Conservation (phyloP, 140 eudicot genomes). For the Cichorium intybus region DNA sequence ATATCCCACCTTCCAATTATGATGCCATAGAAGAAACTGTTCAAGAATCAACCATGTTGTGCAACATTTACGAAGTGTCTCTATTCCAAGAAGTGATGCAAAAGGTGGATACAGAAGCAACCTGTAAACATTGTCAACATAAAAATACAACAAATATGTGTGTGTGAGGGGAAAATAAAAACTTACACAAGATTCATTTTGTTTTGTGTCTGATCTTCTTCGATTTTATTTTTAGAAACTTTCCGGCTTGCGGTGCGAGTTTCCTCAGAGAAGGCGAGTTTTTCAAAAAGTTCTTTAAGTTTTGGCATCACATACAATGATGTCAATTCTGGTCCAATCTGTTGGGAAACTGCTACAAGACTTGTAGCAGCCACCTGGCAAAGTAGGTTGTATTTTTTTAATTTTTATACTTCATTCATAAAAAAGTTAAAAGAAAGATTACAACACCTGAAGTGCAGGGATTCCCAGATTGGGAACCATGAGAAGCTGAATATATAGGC, state of each 20-base stretch:
- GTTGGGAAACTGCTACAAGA: conserved; percentile 79
- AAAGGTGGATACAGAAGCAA: conserved; percentile 83
- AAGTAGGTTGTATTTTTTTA: no score
- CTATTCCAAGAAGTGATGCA: conserved; percentile 97
- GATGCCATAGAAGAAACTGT: conserved; percentile 72
- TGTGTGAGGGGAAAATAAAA: not conserved
- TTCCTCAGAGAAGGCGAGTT: conserved; percentile 89
- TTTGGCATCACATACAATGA: conserved; percentile 78
- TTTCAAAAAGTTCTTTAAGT: conserved; percentile 81
- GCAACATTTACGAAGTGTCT: conserved; percentile 89
- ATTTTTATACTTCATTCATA: not conserved
- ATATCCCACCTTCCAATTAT: conserved; percentile 79
- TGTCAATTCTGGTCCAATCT: conserved; percentile 91
- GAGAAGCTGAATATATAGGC: conserved; percentile 70
- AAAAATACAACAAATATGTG: not conserved
- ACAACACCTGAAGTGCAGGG: conserved; percentile 72
- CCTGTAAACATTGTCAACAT: conserved; percentile 47
- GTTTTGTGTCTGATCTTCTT: conserved; percentile 42
- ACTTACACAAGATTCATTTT: conserved; percentile 97
- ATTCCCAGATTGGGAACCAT: conserved; percentile 59
- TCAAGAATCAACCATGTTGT: conserved; percentile 98
- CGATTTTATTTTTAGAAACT: conserved; percentile 34
- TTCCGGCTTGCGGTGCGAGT: conserved; percentile 39
- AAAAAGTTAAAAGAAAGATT: conserved; percentile 5
- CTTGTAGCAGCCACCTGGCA: conserved; percentile 80